Conservation (phyloP, 176 grass and related monocot species). For the Oryza rufipogon region DNA sequence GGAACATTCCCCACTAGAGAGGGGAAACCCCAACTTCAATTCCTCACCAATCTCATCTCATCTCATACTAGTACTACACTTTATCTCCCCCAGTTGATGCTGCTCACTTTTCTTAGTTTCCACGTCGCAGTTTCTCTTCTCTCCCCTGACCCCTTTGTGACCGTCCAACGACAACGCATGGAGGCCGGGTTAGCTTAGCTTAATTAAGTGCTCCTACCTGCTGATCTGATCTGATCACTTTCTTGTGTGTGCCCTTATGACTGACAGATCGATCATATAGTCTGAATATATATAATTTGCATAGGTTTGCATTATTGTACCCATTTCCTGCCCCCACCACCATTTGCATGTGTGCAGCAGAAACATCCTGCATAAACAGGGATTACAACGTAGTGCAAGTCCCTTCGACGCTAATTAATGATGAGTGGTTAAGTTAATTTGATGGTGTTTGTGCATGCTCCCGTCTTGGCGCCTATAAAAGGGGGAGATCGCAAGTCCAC, state of each 20-base stretch:
- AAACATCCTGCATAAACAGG: slow-evolving; percentile 1
- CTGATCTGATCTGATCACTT: not conserved
- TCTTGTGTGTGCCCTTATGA: not conserved
- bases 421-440: not conserved
- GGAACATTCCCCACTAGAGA: slow-evolving; percentile 43
- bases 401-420: slow-evolving; percentile 21
- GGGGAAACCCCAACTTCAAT: not conserved
- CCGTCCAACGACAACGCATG: slow-evolving; percentile 31
- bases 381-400: slow-evolving; percentile 15
- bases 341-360: not conserved
- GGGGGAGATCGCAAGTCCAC: not conserved
- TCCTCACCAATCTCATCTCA: not conserved
- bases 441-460: slow-evolving; percentile 11
- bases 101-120: slow-evolving; percentile 48
- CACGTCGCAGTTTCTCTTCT: slow-evolving; percentile 38
- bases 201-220: not conserved
- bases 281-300: not conserved
- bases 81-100: not conserved
- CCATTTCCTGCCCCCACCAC: not conserved
- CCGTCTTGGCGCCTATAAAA: slow-evolving; percentile 46
- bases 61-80: not conserved
- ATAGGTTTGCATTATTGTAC: slow-evolving; percentile 33
- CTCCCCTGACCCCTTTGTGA: slow-evolving; percentile 15
- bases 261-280: not conserved
- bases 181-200: not conserved